Evolutionary conservation across 352 stramenopile species (phyloP).

Genomic region (Pythium folliculosum): DNA sequence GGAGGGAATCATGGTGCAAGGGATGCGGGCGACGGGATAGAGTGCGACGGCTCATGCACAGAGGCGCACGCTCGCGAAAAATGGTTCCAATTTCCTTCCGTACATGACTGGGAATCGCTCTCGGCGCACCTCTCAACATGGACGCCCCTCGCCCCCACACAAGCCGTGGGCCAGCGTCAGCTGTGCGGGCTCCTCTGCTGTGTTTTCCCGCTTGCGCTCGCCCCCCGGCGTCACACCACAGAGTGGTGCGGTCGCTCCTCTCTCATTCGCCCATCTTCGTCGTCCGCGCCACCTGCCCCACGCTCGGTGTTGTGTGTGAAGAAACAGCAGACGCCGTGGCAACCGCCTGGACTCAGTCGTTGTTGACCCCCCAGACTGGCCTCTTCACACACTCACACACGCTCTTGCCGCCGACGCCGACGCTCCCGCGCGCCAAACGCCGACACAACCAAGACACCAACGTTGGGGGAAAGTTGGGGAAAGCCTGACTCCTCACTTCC

Average conservation of each 20-base stretch:
- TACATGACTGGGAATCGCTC: too few species aligned
- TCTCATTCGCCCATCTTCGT: slow-evolving; percentile 17
- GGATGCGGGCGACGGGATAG: slow-evolving; percentile 6
- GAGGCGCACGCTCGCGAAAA: not conserved
- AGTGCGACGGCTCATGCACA: not conserved
- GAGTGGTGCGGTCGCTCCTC: not conserved
- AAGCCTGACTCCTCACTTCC: not conserved
- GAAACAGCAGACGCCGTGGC: slow-evolving; percentile 7
- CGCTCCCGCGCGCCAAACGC: too few species aligned
- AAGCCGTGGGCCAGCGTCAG: not conserved
- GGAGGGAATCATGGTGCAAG: not conserved
- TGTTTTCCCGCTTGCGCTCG: not conserved
- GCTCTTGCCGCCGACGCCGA: too few species aligned
- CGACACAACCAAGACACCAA: too few species aligned
- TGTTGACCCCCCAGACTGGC: too few species aligned
- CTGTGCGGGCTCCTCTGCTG: too few species aligned
- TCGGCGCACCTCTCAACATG: not conserved
- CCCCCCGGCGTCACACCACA: too few species aligned
- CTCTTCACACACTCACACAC: too few species aligned
- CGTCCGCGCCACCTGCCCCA: not conserved
- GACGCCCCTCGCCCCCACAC: not conserved
- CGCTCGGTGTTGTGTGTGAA: slow-evolving; percentile 3
- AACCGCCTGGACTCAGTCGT: not conserved
- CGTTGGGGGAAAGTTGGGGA: too few species aligned
- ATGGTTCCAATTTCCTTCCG: not conserved